Base-by-base conservation (phyloP, 371 early-diverging fungal species). In the Lichtheimia hyalospora region DNA sequence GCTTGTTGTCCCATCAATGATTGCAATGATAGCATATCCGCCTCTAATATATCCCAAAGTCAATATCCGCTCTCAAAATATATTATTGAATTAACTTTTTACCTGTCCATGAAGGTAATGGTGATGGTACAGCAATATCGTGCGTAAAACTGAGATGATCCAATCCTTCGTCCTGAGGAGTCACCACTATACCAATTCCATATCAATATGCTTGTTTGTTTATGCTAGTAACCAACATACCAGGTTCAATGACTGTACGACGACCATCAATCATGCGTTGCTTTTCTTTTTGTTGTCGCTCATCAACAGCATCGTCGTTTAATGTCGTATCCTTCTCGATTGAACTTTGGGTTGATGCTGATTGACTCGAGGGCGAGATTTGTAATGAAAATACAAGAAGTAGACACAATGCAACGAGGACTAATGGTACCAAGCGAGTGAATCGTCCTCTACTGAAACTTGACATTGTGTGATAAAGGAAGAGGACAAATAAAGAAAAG, bases 71-170 rank as follows among this genome's bases (percentile, higher is more conserved):
- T n/a, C 21, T 25, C 0, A 15, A 5, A 34, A 21, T 20, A 34
- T 54, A 13, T 13, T 5, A 5, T 16, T 34, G 10, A 16, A 23
- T 41, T 24, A 23, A 25, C 49, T 16, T 48, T 42, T 27, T 63
- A 68, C 68, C 68, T 68, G 63, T 57, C 68, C 68, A 68, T n/a
- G 63, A 49, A 10, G 60, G 57, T 41, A 68, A 25, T 34, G 61
- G 60, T 6, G 60, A 43, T 2, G 68, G 68, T 5, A 68, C 43
- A 8, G 68, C 68, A 57, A 68, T 68, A 40, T 68, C 63, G 43
- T 68, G 68, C 3, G 68, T 63, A 16, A 53, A 48, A 2, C 21
- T 24, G 44, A 62, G 60, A 39, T 56, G 52, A 16, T 43, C 42
- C 58, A 68, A 58, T 18, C 53, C 49, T 34, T 60, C 50, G 28